These are phyloP conservation scores for Holtermanniella nyarrowii DNA, from an alignment of 768 basidiomycete genomes.

Conservation along the genomic window DNA sequence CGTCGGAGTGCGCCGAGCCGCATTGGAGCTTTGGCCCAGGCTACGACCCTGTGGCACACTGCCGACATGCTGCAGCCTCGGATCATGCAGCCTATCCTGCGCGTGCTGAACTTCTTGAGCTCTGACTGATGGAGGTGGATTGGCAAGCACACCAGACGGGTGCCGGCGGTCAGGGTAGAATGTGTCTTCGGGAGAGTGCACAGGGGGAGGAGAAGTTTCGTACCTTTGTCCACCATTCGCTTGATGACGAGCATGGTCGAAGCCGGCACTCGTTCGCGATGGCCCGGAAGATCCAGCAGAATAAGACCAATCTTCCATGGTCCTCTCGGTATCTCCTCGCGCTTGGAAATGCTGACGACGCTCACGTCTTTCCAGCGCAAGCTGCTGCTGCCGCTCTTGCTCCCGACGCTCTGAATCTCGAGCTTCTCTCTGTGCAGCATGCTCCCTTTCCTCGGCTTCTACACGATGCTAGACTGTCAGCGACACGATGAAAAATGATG, in stretches of 20 bases:
- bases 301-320: conserved; percentile 4
- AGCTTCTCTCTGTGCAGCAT: conserved; percentile 6
- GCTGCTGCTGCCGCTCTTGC: conserved; percentile 9
- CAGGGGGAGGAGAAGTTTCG: neutral
- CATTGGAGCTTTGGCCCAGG: neutral
- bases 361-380: conserved; percentile 18
- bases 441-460: conserved; percentile 18
- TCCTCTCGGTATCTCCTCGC: conserved; percentile 5
- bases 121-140: neutral
- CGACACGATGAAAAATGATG: too few species aligned
- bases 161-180: neutral
- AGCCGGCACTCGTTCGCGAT: too few species aligned
- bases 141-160: neutral
- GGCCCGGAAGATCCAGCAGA: neutral
- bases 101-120: conserved; percentile 15
- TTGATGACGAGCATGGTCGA: too few species aligned
- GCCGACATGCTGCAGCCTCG: conserved; percentile 12
- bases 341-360: conserved; percentile 14
- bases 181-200: neutral
- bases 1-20: neutral
- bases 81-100: conserved; percentile 19
- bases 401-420: conserved; percentile 5
- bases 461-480: conserved; percentile 23
- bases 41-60: neutral
- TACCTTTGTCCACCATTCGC: too few species aligned